Evolutionary conservation across 2,329 filamentous ascomycete genomes (phyloP).

Genomic region (Sclerotinia borealis): DNA sequence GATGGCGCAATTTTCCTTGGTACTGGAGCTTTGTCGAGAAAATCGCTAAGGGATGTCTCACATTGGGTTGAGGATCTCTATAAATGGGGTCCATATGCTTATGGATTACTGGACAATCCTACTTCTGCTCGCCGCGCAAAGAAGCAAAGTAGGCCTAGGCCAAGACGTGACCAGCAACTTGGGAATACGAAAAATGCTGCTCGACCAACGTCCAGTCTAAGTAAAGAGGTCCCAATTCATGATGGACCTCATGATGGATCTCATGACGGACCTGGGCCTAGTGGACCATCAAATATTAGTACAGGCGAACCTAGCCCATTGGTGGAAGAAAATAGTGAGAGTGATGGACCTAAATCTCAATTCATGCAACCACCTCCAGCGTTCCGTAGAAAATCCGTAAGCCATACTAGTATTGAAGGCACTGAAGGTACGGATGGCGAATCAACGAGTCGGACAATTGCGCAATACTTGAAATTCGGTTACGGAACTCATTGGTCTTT

Average conservation of each 20-base stretch:
- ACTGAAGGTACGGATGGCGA: conserved; percentile 22
- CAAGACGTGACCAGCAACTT: background rate
- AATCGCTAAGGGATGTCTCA: conserved; percentile 65
- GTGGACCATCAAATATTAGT: background rate
- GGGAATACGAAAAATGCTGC: background rate
- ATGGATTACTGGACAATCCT: conserved; percentile 77
- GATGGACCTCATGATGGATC: background rate
- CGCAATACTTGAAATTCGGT: conserved; percentile 60
- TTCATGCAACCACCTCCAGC: conserved; percentile 11
- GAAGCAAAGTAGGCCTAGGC: conserved; percentile 30
- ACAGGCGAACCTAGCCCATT: background rate
- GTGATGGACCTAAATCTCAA: conserved; percentile 2
- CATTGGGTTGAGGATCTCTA: conserved; percentile 89
- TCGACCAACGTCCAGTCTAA: conserved; percentile 1
- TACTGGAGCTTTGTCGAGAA: conserved; percentile 63
- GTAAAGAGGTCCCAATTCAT: background rate
- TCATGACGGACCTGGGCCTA: background rate
- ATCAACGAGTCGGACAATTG: conserved; percentile 38
- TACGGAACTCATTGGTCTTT: conserved; percentile 63
- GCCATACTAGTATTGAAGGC: conserved; percentile 16
- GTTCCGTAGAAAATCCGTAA: conserved; percentile 14
- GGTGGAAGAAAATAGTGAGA: background rate
- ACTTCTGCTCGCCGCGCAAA: conserved; percentile 50
- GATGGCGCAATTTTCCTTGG: conserved; percentile 88
- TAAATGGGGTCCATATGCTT: conserved; percentile 74